Evolutionary conservation across 257 asterid genomes (phyloP), one percentile per base, ranked within the genome.

Genomic region (Solanum ossicruentum): DNA sequence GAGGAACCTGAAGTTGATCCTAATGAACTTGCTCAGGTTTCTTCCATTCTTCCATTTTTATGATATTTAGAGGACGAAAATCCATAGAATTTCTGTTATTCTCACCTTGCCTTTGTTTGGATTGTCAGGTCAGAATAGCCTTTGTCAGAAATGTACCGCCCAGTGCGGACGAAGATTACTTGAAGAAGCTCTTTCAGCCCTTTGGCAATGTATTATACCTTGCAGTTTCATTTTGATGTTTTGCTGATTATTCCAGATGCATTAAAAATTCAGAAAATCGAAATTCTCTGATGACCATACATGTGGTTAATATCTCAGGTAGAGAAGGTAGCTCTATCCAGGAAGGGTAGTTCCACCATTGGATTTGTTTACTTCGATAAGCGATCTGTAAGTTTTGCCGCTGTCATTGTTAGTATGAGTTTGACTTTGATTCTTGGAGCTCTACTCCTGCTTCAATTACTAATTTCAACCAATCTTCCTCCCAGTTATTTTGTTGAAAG

Each of bases 331-430:
- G 94, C 90, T 70, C 87, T 94, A 81, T 89, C 93, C 85, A 92
- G 86, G 86, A 96, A 86, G 86, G 92, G 95, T 75, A 84, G 87
- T 89, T 84, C 88, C 69, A 91, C 92, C 1, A 88, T 96, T 81
- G 99, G 97, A 54, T 96, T 96, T 86, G 93, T 96, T 88, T 95
- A 96, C 91, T 96, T 94, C 85, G 65, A 88, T 23, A 91, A 88
- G 63, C 91, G 99, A 89, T 87, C 88, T 52, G 99, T 94, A 90
- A 91, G 97, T 87, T 86, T 81, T 83, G 83, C 67, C 85, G 55
- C 55, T 70, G 73, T 66, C 81, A 49, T 49, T 70, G 66, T 39
- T 86, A 47, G 69, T 80, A 52, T 28, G 41, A 43, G 61, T 52
- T 77, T 84, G 57, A 26, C 61, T 49, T 77, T 77, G 8, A 23